These are phyloP conservation scores for Solanum pennellii DNA, from an alignment of 257 asterid genomes.

Conservation along the genomic window DNA sequence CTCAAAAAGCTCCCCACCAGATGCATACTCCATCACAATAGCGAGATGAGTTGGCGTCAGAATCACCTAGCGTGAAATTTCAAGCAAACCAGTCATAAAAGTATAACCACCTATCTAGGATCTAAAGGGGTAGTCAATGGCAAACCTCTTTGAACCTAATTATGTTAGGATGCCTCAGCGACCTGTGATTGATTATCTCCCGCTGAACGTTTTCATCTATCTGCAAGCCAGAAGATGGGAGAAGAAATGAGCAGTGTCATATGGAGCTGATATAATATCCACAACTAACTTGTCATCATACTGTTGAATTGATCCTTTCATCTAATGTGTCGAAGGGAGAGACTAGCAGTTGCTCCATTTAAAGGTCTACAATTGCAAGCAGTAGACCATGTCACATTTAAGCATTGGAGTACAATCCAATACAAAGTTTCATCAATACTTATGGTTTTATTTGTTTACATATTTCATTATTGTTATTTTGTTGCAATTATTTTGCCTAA, in stretches of 20 bases:
- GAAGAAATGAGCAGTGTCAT: not conserved
- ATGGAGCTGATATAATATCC: not conserved
- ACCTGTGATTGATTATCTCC: constrained; percentile 84
- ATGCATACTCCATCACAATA: constrained; percentile 91
- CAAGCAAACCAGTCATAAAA: not conserved
- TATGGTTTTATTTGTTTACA: not conserved
- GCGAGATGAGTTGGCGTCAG: constrained; percentile 87
- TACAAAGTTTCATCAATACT: not conserved
- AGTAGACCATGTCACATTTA: not conserved
- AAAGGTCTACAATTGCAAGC: not conserved
- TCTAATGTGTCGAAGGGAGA: not conserved
- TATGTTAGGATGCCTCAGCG: constrained; percentile 81
- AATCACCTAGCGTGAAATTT: constrained; percentile 44
- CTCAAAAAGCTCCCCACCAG: constrained; percentile 91
- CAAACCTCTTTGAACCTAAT: constrained; percentile 75
- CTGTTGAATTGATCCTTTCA: not conserved
- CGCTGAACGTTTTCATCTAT: constrained; percentile 85
- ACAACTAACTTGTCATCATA: not conserved
- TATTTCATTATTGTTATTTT: not conserved
- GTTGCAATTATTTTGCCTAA: not conserved
- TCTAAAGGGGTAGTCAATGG: not conserved
- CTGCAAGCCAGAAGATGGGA: constrained; percentile 27
- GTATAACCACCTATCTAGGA: not conserved
- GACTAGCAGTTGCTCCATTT: not conserved
- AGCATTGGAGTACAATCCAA: not conserved